A percentile compares a stretch with the other conserved stretches of the same genome.
phyloP scores from a whole-genome alignment of 108 stramenopile genomes.

The Cylindrotheca fusiformis region DNA sequence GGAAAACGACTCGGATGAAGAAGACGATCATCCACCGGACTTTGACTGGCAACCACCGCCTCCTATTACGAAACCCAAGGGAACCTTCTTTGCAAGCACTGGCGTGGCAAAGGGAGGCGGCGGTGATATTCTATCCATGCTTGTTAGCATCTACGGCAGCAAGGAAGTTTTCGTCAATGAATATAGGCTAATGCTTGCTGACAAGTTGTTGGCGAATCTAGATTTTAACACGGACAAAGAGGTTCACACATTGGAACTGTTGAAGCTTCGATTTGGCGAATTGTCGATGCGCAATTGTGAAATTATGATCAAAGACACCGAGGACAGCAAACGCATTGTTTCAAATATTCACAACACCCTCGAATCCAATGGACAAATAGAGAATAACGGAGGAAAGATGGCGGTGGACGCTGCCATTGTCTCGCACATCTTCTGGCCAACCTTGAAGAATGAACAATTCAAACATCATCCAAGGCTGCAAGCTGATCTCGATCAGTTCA shows the following conservation, averaged over 20 bases:
- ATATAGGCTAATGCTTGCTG: constrained; percentile 94
- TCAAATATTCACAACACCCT: constrained; percentile 71
- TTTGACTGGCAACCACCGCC: constrained; percentile 81
- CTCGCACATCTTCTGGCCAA: constrained; percentile 97
- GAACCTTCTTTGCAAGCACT: constrained; percentile 36
- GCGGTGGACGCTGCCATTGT: constrained; percentile 84
- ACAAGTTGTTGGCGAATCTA: constrained; percentile 87
- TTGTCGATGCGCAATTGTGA: constrained; percentile 90
- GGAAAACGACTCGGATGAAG: constrained; percentile 59
- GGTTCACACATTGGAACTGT: constrained; percentile 92
- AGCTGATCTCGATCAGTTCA: constrained; percentile 64
- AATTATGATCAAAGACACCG: constrained; percentile 97
- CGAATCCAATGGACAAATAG: constrained; percentile 26
- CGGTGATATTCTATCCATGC: constrained; percentile 91
- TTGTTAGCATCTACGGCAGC: constrained; percentile 97
- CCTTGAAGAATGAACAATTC: constrained; percentile 76
- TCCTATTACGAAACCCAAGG: constrained; percentile 56
- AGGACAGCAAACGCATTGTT: constrained; percentile 93
- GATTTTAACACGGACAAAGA: constrained; percentile 91
- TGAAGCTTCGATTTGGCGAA: constrained; percentile 96
- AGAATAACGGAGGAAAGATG: constrained; percentile 19
- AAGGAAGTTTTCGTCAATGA: constrained; percentile 98
- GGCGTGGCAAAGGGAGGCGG: constrained; percentile 29
- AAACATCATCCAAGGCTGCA: constrained; percentile 83
- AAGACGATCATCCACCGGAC: constrained; percentile 65